Base-by-base conservation (phyloP, 345 rosid genomes). In the Trapa incisa region DNA sequence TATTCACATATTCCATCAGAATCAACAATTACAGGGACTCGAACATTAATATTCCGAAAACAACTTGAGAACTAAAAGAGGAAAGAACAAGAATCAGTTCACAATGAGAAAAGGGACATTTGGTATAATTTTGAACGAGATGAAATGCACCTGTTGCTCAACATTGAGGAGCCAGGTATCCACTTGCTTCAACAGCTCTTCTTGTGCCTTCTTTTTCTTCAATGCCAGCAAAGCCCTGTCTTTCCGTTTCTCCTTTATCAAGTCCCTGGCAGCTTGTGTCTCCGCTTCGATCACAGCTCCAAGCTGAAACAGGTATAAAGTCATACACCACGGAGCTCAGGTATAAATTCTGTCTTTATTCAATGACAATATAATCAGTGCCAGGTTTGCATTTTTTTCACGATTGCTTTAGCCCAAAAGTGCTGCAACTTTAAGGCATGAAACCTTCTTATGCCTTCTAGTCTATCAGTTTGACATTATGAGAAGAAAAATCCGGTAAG, bases 171-270 rank as follows among this genome's bases (percentile, higher is more conserved):
- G 79, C 99, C 97, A 91, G 8, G 85, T 72, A 72, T 94, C 97
- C 11, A 91, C 96, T 80, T 94, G 96, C 80, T 91, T 89, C 79
- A 94, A 72, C 60, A 94, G 73, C 6, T 91, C 97, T 76, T 94
- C 97, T 67, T 94, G 99, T 1, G 97, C 66, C 67, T 76, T 90
- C 84, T 94, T 94, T 89, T 91, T 94, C 91, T 91, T 94, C 81
- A 94, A 67, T 2, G 96, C 97, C 64, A 91, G 74, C 83, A 94
- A 78, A 17, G 99, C 99, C 50, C 97, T 85, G 52, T 91, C 96
- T 72, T 84, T 94, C 68, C 86, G 83, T 85, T 86, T 94, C 71
- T 89, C 95, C 63, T 78, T 88, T 63, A 94, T 80, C 81, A 94
- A 86, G 77, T 87, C 95, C 72, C 78, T 73, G 14, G 96, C 93